Conservation (phyloP, 305 asterid species). For the Solanum chacoense region DNA sequence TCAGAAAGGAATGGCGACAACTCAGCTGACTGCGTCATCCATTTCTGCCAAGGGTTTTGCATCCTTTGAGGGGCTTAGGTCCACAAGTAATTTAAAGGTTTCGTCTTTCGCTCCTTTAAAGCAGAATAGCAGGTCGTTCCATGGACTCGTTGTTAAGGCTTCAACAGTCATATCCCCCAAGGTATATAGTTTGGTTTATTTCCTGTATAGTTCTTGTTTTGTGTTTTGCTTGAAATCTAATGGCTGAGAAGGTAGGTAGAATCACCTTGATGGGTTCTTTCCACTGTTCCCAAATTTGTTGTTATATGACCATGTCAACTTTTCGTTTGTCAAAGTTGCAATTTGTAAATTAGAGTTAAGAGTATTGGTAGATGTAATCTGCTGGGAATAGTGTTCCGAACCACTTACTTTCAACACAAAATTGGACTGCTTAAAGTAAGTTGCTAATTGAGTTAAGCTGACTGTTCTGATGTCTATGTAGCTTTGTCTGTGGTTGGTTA, state of each 20-base stretch:
- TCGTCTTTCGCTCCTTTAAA: constrained; percentile 17
- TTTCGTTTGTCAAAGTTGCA: neutral
- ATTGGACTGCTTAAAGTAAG: neutral
- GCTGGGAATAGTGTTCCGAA: neutral
- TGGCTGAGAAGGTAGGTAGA: neutral
- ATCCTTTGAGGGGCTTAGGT: constrained; percentile 32
- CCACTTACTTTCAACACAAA: neutral
- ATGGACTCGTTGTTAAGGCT: constrained; percentile 64
- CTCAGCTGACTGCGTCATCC: constrained; percentile 25
- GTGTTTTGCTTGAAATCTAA: neutral
- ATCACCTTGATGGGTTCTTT: neutral
- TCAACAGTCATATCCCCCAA: constrained; percentile 79
- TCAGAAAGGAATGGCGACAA: constrained; percentile 21
- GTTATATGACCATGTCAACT: neutral
- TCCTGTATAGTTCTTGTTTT: neutral
- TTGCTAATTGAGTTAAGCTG: neutral
- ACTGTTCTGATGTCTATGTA: neutral
- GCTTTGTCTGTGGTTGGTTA: neutral
- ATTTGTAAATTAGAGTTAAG: neutral
- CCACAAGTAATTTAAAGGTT: constrained; percentile 10
- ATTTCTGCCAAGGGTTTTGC: constrained; percentile 26
- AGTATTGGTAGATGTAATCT: neutral
- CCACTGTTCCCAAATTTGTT: neutral
- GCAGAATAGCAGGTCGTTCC: constrained; percentile 23
- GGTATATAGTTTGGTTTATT: constrained; percentile 20